phyloP scores from a whole-genome alignment of 1,284 basidiomycete species.

The Ustilago vetiveriae region DNA sequence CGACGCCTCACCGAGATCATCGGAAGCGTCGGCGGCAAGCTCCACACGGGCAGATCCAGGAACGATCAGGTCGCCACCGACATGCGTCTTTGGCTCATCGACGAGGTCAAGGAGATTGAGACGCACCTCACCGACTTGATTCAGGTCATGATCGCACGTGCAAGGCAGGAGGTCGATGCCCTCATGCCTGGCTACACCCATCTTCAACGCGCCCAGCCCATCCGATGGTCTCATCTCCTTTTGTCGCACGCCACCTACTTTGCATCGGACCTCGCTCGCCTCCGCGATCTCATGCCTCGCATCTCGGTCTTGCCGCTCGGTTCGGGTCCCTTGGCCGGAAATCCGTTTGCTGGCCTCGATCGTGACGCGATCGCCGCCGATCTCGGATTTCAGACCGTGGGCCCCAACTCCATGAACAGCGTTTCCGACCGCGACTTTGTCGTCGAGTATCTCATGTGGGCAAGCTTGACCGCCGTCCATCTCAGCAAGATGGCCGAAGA shows the following conservation, averaged over 20 bases:
- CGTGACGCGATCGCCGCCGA: conserved; percentile 63
- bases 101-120: conserved; percentile 79
- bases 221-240: conserved; percentile 96
- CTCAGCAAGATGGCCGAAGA: conserved; percentile 95
- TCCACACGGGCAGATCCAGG: conserved; percentile 90
- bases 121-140: conserved; percentile 81
- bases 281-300: conserved; percentile 76
- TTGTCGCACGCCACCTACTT: conserved; percentile 95
- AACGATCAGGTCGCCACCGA: conserved; percentile 99
- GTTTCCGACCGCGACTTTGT: conserved; percentile 97
- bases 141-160: conserved; percentile 86
- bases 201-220: conserved; percentile 83
- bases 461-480: conserved; percentile 89
- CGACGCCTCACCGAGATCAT: conserved; percentile 91
- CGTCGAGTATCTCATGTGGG: conserved; percentile 96
- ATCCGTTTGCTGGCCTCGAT: conserved; percentile 76
- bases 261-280: conserved; percentile 83
- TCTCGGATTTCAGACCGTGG: conserved; percentile 64
- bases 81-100: conserved; percentile 93
- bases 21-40: conserved; percentile 71
- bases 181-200: conserved; percentile 97
- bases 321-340: conserved; percentile 92
- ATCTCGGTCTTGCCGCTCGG: conserved; percentile 93
- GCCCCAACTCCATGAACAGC: conserved; percentile 70
- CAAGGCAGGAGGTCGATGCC: conserved; percentile 88